Percentiles rank a stretch among this genome's conserved stretches.
These are phyloP conservation scores for Sporothrix protearum DNA, from an alignment of 2,329 filamentous ascomycete genomes.

Conservation along the genomic window DNA sequence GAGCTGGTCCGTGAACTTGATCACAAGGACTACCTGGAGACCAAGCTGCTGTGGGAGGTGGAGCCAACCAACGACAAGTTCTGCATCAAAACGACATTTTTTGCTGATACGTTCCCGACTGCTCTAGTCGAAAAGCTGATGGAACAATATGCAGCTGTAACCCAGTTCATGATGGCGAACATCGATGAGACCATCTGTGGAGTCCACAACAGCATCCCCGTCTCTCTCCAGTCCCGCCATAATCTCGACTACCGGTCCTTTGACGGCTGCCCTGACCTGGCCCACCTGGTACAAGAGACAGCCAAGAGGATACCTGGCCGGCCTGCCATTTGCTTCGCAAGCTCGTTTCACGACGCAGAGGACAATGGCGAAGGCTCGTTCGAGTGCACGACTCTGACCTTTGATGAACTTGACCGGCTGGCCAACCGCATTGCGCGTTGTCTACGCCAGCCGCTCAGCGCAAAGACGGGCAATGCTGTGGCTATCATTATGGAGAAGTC, in stretches of 20 bases:
- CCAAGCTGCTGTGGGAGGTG: constrained; percentile 70
- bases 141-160: constrained; percentile 54
- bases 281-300: constrained; percentile 52
- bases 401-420: constrained; percentile 57
- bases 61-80: constrained; percentile 45
- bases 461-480: constrained; percentile 56
- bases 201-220: constrained; percentile 33
- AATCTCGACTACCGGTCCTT: constrained; percentile 42
- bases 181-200: constrained; percentile 31
- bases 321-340: constrained; percentile 63
- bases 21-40: constrained; percentile 71
- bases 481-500: constrained; percentile 77
- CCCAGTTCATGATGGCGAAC: constrained; percentile 39
- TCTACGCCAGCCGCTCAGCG: constrained; percentile 45
- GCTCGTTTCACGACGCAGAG: constrained; percentile 38
- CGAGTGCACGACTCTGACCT: constrained; percentile 53
- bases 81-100: constrained; percentile 47
- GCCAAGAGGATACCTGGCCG: constrained; percentile 48
- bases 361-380: constrained; percentile 28
- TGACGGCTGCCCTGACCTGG: constrained; percentile 43
- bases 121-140: constrained; percentile 55
- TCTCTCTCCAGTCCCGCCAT: constrained; percentile 45
- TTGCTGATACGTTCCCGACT: constrained; percentile 47
- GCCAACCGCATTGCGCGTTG: constrained; percentile 62
- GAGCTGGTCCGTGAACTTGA: constrained; percentile 51